Base-by-base conservation (phyloP, 2,329 filamentous ascomycete species). In the Podosphaera fusca region DNA sequence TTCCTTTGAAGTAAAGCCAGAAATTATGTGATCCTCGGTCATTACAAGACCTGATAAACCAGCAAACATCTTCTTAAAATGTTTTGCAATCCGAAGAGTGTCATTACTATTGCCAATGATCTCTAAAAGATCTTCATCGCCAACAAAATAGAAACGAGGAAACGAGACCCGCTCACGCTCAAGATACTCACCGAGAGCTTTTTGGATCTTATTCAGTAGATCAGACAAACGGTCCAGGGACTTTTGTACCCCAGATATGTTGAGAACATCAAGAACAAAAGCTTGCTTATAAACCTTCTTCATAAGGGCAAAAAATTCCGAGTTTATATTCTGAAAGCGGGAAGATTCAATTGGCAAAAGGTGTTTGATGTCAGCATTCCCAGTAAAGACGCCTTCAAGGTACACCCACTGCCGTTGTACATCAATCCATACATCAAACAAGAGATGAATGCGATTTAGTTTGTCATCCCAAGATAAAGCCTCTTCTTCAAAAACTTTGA, bases 321-420 rank as follows among this genome's bases (percentile, higher is more conserved):
- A 94, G 71, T 98, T 98, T 75, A 98, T 98, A 71, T 96, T 98
- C 67, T 95, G 87, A 73, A 99, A 99, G 58, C 92, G 82, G 9
- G 87, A 89, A 0, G 92, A 95, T 68, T 99, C 92, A 61, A 95
- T 89, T 3, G 94, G 94, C 30, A 99, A 78, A 55, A 99, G 75
- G 69, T 96, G 90, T 71, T 96, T 98, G 74, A 99, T 98, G 67
- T 99, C 92, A 45, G 87, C 90, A 67, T 98, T 99, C 59, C 92
- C 92, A 1, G 90, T 95, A 68, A 99, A 99, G 38, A 99, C 92
- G 62, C 92, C 92, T 71, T 99, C 94, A 4, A 99, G 79, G 69
- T 99, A 99, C 6, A 98, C 92, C 92, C 92, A 99, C 72, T 98
- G 92, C 60, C 94, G 84, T 70, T 99, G 92, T n/a, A 99, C 94